phyloP scores from a whole-genome alignment of 768 basidiomycete species.

The Imleria badia region DNA sequence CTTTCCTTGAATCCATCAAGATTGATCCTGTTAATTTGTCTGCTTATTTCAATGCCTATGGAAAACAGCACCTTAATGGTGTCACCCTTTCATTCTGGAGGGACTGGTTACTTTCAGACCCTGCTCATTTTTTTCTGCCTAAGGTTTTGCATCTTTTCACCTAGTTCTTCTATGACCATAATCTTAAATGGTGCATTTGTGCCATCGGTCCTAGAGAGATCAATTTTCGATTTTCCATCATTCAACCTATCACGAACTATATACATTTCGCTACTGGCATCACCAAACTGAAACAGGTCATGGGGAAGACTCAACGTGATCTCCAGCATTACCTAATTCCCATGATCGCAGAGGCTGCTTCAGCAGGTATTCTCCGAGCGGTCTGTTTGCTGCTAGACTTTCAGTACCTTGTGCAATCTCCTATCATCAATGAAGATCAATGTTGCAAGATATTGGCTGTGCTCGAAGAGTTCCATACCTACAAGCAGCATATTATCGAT shows the following conservation, averaged over 20 bases:
- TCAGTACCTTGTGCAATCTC: background rate
- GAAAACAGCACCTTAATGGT: constrained; percentile 4
- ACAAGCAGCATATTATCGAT: background rate
- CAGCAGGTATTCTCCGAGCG: background rate
- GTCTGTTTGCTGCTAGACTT: background rate
- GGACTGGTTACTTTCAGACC: constrained; percentile 36
- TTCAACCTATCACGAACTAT: background rate
- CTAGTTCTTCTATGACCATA: constrained; percentile 40
- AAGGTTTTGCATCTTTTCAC: constrained; percentile 42
- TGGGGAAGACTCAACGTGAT: background rate
- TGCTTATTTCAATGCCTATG: background rate
- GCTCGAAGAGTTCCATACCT: background rate
- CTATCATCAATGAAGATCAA: background rate
- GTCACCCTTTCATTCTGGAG: constrained; percentile 34
- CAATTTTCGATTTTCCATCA: constrained; percentile 19
- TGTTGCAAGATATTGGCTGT: background rate
- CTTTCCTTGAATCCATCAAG: constrained; percentile 9
- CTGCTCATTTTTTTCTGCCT: constrained; percentile 33
- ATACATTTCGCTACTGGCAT: background rate
- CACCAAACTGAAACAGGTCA: background rate
- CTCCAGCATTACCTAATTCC: background rate
- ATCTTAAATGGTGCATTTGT: constrained; percentile 38
- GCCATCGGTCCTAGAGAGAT: constrained; percentile 26
- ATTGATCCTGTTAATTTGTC: background rate
- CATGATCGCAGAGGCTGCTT: background rate